Percentiles rank a stretch among this genome's conserved stretches.
Conservation (phyloP, 164 flowering plant species). For the Cinnamomum chago region DNA sequence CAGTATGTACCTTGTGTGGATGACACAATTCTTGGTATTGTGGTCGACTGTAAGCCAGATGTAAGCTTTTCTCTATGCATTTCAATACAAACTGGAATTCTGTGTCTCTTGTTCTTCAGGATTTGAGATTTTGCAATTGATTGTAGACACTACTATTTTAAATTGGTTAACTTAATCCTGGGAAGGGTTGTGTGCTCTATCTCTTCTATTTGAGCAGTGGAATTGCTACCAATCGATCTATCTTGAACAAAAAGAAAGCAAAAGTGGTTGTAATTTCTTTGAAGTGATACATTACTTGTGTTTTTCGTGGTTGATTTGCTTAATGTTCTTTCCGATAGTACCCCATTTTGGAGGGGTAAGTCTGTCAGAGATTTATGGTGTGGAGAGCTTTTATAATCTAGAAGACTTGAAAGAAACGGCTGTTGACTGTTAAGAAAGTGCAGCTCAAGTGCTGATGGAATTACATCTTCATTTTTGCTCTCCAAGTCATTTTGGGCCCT, state of each 20-base stretch:
- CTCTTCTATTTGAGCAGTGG: neutral
- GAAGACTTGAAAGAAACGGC: too few species aligned
- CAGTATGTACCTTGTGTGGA: slow-evolving; percentile 90
- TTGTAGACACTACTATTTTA: neutral
- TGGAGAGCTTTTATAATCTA: too few species aligned
- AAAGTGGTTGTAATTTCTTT: neutral
- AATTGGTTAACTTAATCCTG: neutral
- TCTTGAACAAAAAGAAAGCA: too few species aligned
- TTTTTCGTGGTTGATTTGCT: neutral
- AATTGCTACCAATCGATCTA: too few species aligned
- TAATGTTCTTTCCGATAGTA: neutral
- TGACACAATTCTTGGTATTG: slow-evolving; percentile 87
- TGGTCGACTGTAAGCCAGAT: slow-evolving; percentile 81
- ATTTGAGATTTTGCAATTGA: neutral
- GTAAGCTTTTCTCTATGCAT: slow-evolving; percentile 46
- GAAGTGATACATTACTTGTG: neutral
- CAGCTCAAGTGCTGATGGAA: too few species aligned
- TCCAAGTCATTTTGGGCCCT: too few species aligned
- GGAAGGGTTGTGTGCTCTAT: neutral
- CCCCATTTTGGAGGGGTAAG: too few species aligned
- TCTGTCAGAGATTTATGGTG: too few species aligned
- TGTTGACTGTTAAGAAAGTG: too few species aligned
- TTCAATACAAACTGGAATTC: neutral
- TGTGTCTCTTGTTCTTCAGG: neutral
- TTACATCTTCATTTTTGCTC: too few species aligned